phyloP scores from a whole-genome alignment of 2,329 filamentous ascomycete species.

The Cladorrhinum sp. region DNA sequence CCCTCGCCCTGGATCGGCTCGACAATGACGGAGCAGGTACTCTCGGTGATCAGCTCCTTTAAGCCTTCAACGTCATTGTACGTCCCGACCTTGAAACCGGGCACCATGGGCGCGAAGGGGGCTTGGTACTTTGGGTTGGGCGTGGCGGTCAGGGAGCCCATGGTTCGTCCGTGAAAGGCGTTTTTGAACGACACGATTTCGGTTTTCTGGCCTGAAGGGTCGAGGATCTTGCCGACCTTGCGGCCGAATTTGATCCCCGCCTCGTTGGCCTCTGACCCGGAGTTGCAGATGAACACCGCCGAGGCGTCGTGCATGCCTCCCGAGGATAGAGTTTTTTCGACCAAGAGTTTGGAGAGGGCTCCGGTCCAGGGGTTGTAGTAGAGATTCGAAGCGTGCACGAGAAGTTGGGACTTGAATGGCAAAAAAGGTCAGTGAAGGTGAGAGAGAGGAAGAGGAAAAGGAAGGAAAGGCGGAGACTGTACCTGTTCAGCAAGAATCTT shows the following conservation, averaged over 20 bases:
- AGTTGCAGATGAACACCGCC: conserved; percentile 92
- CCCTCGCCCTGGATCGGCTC: conserved; percentile 98
- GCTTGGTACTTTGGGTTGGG: conserved; percentile 97
- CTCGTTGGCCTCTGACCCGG: conserved; percentile 94
- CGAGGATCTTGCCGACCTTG: conserved; percentile 77
- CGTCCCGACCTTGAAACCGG: conserved; percentile 81
- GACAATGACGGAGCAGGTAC: conserved; percentile 90
- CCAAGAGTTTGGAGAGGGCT: conserved; percentile 77
- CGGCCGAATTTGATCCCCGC: conserved; percentile 95
- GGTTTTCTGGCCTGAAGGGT: conserved; percentile 69
- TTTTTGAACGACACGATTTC: conserved; percentile 89
- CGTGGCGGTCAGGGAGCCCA: conserved; percentile 92
- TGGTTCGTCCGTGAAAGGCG: conserved; percentile 94
- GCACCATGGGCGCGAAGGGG: conserved; percentile 92
- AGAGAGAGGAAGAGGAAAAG: not conserved
- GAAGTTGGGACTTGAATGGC: conserved; percentile 63
- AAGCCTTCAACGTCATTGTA: conserved; percentile 80
- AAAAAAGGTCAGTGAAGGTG: not conserved
- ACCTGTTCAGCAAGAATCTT: conserved; percentile 77
- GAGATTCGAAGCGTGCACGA: conserved; percentile 91
- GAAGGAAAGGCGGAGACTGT: not conserved
- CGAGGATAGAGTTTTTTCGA: conserved; percentile 74
- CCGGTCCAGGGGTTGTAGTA: conserved; percentile 98
- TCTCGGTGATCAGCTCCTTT: conserved; percentile 70
- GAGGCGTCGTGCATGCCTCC: conserved; percentile 79